Base-by-base conservation (phyloP, 176 grass and related monocot species). In the Ananas comosus region DNA sequence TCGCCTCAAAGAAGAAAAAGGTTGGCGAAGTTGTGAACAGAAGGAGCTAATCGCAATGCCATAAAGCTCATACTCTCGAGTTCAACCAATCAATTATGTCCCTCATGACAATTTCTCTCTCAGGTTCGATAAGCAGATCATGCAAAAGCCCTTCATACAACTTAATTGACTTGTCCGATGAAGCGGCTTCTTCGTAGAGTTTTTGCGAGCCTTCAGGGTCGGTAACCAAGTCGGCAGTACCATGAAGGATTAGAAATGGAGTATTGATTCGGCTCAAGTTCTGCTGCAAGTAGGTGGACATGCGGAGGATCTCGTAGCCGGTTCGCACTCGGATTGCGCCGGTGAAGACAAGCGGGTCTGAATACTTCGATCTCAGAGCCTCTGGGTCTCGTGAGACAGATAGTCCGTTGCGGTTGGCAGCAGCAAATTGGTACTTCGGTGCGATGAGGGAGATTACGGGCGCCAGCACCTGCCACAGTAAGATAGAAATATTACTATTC, bases 91-190 rank as follows among this genome's bases (percentile, higher is more conserved):
- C 77, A 33, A 88, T 64, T 67, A 97, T 97, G 64, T 88, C 89
- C 54, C 72, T 27, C 69, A 97, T 85, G 11, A 97, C 51, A 12
- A 13, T 5, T 4, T 90, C 83, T 65, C 86, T 64, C 78, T 97
- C 89, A 2, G 86, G 93, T 81, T 92, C 93, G 64, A 92, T 92
- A 28, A 97, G 86, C 16, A 97, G 82, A 73, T 92, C 92, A 65
- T 97, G 89, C 11, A 90, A 79, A 23, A 90, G 57, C 0, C 89
- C 84, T 10, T 74, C 64, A 67, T 97, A 97, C 19, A 97, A 59
- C 61, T 63, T 74, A 58, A 92, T 82, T 23, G 69, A 74, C 74
- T 92, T 92, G 68, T 97, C 93, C 0, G 69, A 16, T 14, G 83
- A 79, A 2, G 84, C 73, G 29, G 94, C 83, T 51, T 70, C 71